A percentile compares a stretch with the other conserved stretches of the same genome.
phyloP scores from a whole-genome alignment of 768 basidiomycete species.

The Brasilioporus rufonigricans region DNA sequence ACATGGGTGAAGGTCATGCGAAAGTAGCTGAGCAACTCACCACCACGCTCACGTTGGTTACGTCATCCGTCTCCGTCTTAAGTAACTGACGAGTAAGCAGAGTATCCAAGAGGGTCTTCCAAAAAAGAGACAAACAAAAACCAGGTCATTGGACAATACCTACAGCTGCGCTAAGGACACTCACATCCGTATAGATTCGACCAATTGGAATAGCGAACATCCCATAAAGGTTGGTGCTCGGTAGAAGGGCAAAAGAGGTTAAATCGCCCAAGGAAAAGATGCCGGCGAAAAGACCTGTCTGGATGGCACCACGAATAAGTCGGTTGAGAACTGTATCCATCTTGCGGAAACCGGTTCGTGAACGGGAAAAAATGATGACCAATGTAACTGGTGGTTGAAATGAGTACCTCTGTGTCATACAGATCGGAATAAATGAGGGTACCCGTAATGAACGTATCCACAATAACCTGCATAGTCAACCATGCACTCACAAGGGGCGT shows the following conservation, averaged over 20 bases:
- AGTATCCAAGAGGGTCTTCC: slow-evolving; percentile 16
- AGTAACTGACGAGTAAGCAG: slow-evolving; percentile 8
- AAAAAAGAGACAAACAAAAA: not conserved
- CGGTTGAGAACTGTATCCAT: slow-evolving; percentile 42
- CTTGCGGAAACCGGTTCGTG: slow-evolving; percentile 49
- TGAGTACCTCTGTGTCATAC: too few species aligned
- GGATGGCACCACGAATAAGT: slow-evolving; percentile 6
- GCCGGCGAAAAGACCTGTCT: not conserved
- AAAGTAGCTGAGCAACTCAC: not conserved
- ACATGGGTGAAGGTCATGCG: not conserved
- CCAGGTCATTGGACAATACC: not conserved
- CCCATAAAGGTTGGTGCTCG: slow-evolving; percentile 32
- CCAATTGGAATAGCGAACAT: slow-evolving; percentile 42
- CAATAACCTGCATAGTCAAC: slow-evolving; percentile 44
- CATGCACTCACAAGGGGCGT: slow-evolving; percentile 44
- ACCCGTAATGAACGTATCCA: slow-evolving; percentile 48
- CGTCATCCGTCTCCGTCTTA: not conserved
- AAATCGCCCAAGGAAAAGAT: slow-evolving; percentile 32
- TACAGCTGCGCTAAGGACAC: slow-evolving; percentile 1
- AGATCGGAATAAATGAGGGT: not conserved
- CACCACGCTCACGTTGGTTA: not conserved
- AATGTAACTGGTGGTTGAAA: slow-evolving; percentile 15
- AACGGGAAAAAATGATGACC: slow-evolving; percentile 5
- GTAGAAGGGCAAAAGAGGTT: slow-evolving; percentile 32
- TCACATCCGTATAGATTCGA: slow-evolving; percentile 47